Evolutionary conservation across 805 yeast species (phyloP).

Genomic region (Kazachstania martiniae): DNA sequence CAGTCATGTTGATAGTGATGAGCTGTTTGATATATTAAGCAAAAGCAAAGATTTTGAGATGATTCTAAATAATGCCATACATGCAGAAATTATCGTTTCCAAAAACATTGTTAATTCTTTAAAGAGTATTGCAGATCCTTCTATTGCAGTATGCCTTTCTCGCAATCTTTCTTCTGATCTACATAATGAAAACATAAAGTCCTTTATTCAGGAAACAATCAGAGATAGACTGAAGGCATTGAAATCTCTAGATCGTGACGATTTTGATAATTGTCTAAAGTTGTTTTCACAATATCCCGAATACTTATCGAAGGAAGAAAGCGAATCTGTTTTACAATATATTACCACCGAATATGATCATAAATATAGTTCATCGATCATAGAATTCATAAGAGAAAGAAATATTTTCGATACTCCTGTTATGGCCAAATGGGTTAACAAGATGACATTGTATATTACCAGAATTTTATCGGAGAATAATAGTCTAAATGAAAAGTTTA

Average conservation of each 20-base stretch:
- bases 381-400: conserved; percentile 14
- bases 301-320: conserved; percentile 14
- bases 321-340: conserved; percentile 16
- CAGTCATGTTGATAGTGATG: conserved; percentile 3
- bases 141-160: conserved; percentile 22
- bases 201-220: conserved; percentile 11
- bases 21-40: too few relatives aligned
- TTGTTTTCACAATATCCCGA: conserved; percentile 6
- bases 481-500: conserved; percentile 19
- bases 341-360: conserved; percentile 17
- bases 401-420: conserved; percentile 10
- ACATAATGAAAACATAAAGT: conserved; percentile 4
- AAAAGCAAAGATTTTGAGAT: too few relatives aligned
- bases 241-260: conserved; percentile 1
- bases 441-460: conserved; percentile 49
- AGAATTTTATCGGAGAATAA: conserved; percentile 48
- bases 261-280: conserved; percentile 7
- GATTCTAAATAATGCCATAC: conserved; percentile 8
- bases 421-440: conserved; percentile 41
- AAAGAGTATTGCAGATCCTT: conserved; percentile 6
- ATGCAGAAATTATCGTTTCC: conserved; percentile 6
- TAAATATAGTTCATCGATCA: conserved; percentile 25
- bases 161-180: conserved; percentile 11
- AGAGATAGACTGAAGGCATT: conserved; percentile 4
- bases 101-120: conserved; percentile 5